Percentiles rank a stretch among this genome's conserved stretches.
phyloP scores from a whole-genome alignment of 441 rosid genomes.

The Dalechampia spathulata region DNA sequence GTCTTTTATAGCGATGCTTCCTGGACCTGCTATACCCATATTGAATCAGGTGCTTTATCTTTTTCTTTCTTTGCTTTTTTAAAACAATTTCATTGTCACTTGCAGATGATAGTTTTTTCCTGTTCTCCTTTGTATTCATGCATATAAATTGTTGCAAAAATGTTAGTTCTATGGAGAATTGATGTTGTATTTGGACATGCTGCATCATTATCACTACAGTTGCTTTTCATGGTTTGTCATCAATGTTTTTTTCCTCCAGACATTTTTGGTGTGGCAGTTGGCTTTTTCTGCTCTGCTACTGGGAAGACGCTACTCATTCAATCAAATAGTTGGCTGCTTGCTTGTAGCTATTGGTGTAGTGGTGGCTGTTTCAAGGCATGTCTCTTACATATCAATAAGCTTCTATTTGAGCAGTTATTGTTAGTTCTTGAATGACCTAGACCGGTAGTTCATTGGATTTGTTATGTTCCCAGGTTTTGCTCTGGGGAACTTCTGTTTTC shows the following conservation, averaged over 20 bases:
- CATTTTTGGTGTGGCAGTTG: constrained; percentile 86
- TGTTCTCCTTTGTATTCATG: no score
- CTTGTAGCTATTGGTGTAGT: constrained; percentile 78
- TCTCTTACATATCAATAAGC: background rate
- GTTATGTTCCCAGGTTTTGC: background rate
- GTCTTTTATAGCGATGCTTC: constrained; percentile 59
- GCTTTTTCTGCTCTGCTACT: constrained; percentile 52
- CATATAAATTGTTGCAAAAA: no score
- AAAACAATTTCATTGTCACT: background rate
- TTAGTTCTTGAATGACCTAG: background rate
- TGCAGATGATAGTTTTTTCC: no score
- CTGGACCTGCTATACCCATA: constrained; percentile 90
- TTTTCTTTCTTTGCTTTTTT: background rate
- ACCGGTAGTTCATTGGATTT: background rate
- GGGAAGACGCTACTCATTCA: constrained; percentile 50
- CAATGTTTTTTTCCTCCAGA: constrained; percentile 34
- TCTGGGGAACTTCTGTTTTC: no score
- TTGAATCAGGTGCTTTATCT: constrained; percentile 49
- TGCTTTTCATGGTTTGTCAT: constrained; percentile 4
- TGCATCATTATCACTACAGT: background rate
- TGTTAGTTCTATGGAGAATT: no score
- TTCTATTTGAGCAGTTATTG: background rate
- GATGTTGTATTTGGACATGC: background rate
- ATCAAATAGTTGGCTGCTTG: constrained; percentile 64
- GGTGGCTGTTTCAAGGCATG: constrained; percentile 70